Evolutionary conservation across 2,329 filamentous ascomycete species (phyloP).

Genomic region (Fusarium multiceps): DNA sequence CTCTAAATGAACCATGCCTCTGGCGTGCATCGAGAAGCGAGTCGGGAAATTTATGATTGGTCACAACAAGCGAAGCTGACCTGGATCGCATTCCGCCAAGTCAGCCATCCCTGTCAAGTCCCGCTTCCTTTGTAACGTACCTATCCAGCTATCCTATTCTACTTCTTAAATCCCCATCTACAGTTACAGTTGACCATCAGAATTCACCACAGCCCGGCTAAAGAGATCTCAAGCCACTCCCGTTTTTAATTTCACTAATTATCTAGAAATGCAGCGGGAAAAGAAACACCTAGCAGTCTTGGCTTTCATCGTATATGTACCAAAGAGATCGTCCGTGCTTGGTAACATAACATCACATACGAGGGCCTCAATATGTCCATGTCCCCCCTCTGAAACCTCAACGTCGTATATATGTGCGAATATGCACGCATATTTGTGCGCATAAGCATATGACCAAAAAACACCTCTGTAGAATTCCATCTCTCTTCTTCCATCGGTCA

Average conservation of each 20-base stretch:
- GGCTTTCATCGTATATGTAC: neutral
- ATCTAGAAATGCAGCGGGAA: neutral
- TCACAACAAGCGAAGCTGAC: constrained; percentile 44
- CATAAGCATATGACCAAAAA: neutral
- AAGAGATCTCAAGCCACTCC: constrained; percentile 23
- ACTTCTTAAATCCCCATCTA: neutral
- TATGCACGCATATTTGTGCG: neutral
- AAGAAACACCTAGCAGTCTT: neutral
- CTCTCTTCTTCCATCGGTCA: neutral
- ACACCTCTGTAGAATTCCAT: neutral
- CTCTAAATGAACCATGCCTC: constrained; percentile 28
- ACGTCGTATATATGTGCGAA: neutral
- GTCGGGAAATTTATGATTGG: constrained; percentile 48
- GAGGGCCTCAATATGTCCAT: constrained; percentile 1
- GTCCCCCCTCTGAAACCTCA: neutral
- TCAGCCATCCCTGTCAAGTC: constrained; percentile 19
- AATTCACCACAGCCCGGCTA: neutral
- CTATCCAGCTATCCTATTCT: neutral
- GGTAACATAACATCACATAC: constrained; percentile 13
- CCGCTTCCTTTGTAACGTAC: neutral
- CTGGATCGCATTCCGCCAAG: constrained; percentile 41
- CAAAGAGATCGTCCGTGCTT: neutral
- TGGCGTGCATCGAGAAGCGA: constrained; percentile 48
- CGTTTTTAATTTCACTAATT: neutral
- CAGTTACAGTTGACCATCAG: neutral